Conservation (phyloP, 1,284 basidiomycete genomes). For the Apiotrichum laibachii region DNA sequence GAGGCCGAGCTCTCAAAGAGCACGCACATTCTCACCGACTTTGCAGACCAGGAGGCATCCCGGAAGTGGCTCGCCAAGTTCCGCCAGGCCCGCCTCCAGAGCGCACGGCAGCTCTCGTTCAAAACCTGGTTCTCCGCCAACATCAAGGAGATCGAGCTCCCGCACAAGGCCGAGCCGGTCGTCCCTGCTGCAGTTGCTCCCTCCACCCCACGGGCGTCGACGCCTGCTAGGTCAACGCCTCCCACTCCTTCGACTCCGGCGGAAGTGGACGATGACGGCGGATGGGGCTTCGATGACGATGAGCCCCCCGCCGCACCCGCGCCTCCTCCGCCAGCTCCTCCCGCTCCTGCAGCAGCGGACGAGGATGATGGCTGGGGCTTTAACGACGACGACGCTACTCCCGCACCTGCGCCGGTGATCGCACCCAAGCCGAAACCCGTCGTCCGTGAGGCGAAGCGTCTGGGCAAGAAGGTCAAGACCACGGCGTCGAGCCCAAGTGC, state of each 20-base stretch:
- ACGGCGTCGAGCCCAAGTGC: neutral
- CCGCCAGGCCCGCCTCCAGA: conserved; percentile 10
- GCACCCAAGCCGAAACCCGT: neutral
- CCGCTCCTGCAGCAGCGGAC: neutral
- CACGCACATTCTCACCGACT: conserved; percentile 19
- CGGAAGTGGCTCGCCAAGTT: conserved; percentile 32
- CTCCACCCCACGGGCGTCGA: no score
- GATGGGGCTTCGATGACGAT: conserved; percentile 51
- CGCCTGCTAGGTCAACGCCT: neutral
- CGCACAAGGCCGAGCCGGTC: neutral
- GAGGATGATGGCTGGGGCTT: conserved; percentile 3
- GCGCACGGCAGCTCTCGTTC: neutral
- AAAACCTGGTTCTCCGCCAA: neutral
- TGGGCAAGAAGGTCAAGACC: conserved; percentile 1
- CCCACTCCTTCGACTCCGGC: neutral
- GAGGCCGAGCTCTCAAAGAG: conserved; percentile 56
- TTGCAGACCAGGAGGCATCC: conserved; percentile 56
- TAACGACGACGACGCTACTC: neutral
- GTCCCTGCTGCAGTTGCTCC: no score
- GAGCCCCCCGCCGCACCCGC: conserved; percentile 10
- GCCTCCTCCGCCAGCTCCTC: neutral
- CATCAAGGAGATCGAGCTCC: conserved; percentile 1
- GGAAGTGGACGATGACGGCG: conserved; percentile 28
- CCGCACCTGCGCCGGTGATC: neutral
- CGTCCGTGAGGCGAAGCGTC: neutral